A percentile compares a stretch with the other conserved stretches of the same genome.
phyloP scores from a whole-genome alignment of 768 basidiomycete genomes.

The Kwoniella sp. region DNA sequence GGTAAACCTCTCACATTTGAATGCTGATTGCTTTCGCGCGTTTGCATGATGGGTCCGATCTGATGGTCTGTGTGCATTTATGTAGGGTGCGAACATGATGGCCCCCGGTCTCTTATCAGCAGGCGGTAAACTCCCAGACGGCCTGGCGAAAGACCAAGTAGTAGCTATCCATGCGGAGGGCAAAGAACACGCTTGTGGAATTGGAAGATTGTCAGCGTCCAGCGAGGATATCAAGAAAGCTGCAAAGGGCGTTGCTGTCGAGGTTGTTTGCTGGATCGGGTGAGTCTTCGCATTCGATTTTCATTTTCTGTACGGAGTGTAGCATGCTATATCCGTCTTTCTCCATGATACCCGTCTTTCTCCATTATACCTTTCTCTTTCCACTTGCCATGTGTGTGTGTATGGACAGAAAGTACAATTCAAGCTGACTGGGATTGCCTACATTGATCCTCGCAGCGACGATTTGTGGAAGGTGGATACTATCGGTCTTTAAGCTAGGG shows the following conservation, averaged over 20 bases:
- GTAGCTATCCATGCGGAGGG: slow-evolving; percentile 97
- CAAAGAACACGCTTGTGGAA: slow-evolving; percentile 84
- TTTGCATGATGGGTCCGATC: no score
- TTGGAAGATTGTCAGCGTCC: slow-evolving; percentile 77
- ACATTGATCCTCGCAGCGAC: slow-evolving; percentile 20
- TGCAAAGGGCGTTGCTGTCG: slow-evolving; percentile 88
- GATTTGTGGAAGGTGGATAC: slow-evolving; percentile 32
- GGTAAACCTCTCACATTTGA: no score
- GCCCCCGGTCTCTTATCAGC: slow-evolving; percentile 86
- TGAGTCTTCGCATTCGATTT: slow-evolving; percentile 28
- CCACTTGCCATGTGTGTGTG: no score
- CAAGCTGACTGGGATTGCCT: no score
- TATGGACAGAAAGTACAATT: no score
- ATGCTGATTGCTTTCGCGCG: no score
- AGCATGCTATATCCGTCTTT: no score
- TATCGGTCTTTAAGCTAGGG: slow-evolving; percentile 14
- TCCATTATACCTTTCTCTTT: no score
- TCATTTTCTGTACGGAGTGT: neutral
- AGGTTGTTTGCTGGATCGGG: slow-evolving; percentile 63
- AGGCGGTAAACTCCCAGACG: slow-evolving; percentile 80
- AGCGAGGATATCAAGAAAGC: slow-evolving; percentile 87
- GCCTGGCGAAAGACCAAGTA: slow-evolving; percentile 68
- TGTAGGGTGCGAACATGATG: slow-evolving; percentile 58
- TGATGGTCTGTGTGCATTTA: no score
- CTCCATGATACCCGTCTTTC: no score